phyloP scores from a whole-genome alignment of 202 grass and related monocot genomes.

The Panicum virgatum region DNA sequence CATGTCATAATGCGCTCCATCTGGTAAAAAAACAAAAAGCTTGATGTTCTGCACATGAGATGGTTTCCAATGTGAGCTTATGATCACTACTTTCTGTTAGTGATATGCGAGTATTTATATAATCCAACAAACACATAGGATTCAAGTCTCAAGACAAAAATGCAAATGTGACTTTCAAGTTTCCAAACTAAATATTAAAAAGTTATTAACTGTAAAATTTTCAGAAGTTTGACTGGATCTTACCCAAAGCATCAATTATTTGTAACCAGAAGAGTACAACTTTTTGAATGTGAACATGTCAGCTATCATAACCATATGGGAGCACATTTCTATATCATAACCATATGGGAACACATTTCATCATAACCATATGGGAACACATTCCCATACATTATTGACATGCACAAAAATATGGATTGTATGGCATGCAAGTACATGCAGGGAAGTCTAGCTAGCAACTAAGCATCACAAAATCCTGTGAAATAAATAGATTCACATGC shows the following conservation, averaged over 20 bases:
- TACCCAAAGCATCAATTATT: neutral
- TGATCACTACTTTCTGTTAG: neutral
- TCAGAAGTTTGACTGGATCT: neutral
- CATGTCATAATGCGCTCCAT: neutral
- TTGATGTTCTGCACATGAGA: neutral
- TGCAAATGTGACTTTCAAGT: neutral
- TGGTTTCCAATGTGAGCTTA: neutral
- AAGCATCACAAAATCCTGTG: conserved; percentile 6
- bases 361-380: neutral
- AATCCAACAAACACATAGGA: neutral
- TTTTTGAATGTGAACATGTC: neutral
- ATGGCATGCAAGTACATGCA: conserved; percentile 4
- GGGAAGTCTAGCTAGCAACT: neutral
- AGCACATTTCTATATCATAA: conserved; percentile 14
- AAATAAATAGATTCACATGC: conserved; percentile 29
- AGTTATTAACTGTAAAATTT: neutral
- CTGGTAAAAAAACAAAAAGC: neutral
- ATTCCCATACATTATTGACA: neutral
- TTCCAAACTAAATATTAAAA: neutral
- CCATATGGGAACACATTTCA: neutral
- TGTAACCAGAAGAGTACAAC: neutral
- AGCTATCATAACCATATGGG: neutral
- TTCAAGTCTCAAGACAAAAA: neutral
- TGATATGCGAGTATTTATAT: neutral
- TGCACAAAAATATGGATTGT: conserved; percentile 1